Conservation (phyloP, 2,329 filamentous ascomycete species). For the Alternaria solani region DNA sequence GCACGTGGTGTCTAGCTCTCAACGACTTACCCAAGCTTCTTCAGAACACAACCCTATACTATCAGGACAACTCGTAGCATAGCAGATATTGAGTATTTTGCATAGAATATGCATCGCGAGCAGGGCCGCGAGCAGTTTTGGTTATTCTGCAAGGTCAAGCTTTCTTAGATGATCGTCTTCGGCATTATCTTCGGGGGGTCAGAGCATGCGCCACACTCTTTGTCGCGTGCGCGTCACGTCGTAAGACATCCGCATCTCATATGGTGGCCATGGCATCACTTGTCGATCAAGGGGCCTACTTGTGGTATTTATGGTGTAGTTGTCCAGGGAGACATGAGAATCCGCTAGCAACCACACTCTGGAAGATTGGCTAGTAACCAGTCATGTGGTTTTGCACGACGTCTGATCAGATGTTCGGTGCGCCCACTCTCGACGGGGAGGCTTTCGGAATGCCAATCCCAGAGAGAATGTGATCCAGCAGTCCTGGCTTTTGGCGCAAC, state of each 20-base stretch:
- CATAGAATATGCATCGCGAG: not conserved
- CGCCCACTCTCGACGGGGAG: not conserved
- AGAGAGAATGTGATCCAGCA: conserved; percentile 56
- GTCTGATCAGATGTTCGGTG: conserved; percentile 7
- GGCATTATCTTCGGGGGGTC: not conserved
- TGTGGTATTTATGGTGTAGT: conserved; percentile 2
- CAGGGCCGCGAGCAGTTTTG: not conserved
- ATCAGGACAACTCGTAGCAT: not conserved
- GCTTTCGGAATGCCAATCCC: conserved; percentile 45
- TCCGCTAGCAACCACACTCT: not conserved
- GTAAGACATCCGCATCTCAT: conserved; percentile 5
- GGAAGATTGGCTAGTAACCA: not conserved
- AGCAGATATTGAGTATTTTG: not conserved
- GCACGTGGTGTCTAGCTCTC: conserved; percentile 12
- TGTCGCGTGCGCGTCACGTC: conserved; percentile 10
- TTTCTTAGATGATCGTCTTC: not conserved
- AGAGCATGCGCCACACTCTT: conserved; percentile 7
- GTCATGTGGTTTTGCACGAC: not conserved
- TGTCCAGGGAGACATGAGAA: not conserved
- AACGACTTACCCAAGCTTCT: conserved; percentile 1
- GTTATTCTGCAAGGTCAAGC: not conserved
- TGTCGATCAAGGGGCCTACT: not conserved
- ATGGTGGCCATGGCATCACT: conserved; percentile 5
- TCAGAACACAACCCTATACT: not conserved
- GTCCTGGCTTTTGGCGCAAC: conserved; percentile 52